Conservation (phyloP, 805 yeast genomes). For the Saccharomyces mikatae region DNA sequence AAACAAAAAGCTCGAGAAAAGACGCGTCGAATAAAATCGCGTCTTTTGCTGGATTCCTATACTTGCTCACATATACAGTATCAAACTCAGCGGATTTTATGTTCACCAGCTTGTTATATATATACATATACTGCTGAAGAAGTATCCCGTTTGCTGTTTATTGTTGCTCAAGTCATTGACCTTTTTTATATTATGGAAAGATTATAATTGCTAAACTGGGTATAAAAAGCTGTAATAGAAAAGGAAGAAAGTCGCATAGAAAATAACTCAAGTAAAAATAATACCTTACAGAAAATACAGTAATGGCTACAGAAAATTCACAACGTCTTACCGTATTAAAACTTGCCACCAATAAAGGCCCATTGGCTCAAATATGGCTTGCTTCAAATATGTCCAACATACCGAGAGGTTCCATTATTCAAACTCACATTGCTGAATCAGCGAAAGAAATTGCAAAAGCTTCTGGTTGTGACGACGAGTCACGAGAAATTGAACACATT, state of each 20-base stretch:
- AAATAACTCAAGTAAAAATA: neutral
- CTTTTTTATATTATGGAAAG: neutral
- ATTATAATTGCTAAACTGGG: neutral
- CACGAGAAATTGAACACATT: conserved; percentile 43
- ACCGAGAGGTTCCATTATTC: conserved; percentile 46
- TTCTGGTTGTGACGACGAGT: conserved; percentile 19
- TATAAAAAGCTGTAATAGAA: neutral
- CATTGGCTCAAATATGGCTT: conserved; percentile 84
- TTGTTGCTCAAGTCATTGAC: neutral
- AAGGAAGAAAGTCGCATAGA: conserved; percentile 1
- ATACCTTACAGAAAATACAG: neutral
- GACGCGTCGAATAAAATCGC: neutral
- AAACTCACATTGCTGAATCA: conserved; percentile 62
- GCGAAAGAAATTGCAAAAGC: conserved; percentile 54
- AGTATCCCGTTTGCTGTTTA: neutral
- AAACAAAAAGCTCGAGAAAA: neutral
- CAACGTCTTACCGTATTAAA: conserved; percentile 7
- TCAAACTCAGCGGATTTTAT: neutral
- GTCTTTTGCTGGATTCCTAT: neutral
- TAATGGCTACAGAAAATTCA: neutral
- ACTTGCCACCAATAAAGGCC: conserved; percentile 56
- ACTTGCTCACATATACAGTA: neutral
- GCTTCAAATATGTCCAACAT: conserved; percentile 63
- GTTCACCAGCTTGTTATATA: neutral
- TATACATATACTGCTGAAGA: neutral